A percentile compares a stretch with the other conserved stretches of the same genome.
phyloP scores from a whole-genome alignment of 108 stramenopile species.

The Skeletonema marinoi region DNA sequence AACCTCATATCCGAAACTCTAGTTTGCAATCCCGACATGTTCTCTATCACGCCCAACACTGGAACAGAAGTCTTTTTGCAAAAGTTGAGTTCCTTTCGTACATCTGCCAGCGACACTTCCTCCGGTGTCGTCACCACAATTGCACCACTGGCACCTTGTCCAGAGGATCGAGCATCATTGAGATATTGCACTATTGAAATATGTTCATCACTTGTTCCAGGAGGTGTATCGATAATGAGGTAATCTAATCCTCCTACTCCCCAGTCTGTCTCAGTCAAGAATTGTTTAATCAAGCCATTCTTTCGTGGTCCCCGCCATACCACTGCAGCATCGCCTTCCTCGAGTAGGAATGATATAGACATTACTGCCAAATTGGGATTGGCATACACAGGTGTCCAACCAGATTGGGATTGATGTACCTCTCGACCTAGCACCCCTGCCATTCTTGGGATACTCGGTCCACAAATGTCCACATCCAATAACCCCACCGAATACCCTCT shows the following conservation, averaged over 20 bases:
- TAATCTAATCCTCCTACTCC: slow-evolving; percentile 93
- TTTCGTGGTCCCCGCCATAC: slow-evolving; percentile 99
- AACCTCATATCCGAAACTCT: slow-evolving; percentile 66
- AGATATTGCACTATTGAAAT: slow-evolving; percentile 98
- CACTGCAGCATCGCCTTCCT: slow-evolving; percentile 92
- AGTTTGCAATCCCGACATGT: slow-evolving; percentile 89
- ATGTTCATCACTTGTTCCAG: slow-evolving; percentile 99
- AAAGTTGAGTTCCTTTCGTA: slow-evolving; percentile 98
- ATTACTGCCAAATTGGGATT: slow-evolving; percentile 93
- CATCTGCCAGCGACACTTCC: slow-evolving; percentile 97
- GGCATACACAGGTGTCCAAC: slow-evolving; percentile 98
- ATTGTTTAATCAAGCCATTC: slow-evolving; percentile 99
- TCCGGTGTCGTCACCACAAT: slow-evolving; percentile 99
- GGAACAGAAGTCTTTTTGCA: slow-evolving; percentile 94
- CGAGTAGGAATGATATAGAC: slow-evolving; percentile 96
- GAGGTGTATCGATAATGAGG: slow-evolving; percentile 98
- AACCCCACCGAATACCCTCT: slow-evolving; percentile 94
- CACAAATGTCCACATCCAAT: slow-evolving; percentile 98
- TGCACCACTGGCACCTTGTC: slow-evolving; percentile 63
- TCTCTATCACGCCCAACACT: slow-evolving; percentile 97
- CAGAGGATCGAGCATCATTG: slow-evolving; percentile 71
- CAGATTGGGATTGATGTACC: slow-evolving; percentile 89
- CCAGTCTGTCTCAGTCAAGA: slow-evolving; percentile 94
- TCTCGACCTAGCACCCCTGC: slow-evolving; percentile 55
- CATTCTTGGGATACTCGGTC: slow-evolving; percentile 97